A percentile compares a stretch with the other conserved stretches of the same genome.
Conservation (phyloP, 2,329 filamentous ascomycete genomes). For the Colletotrichum plurivorum region DNA sequence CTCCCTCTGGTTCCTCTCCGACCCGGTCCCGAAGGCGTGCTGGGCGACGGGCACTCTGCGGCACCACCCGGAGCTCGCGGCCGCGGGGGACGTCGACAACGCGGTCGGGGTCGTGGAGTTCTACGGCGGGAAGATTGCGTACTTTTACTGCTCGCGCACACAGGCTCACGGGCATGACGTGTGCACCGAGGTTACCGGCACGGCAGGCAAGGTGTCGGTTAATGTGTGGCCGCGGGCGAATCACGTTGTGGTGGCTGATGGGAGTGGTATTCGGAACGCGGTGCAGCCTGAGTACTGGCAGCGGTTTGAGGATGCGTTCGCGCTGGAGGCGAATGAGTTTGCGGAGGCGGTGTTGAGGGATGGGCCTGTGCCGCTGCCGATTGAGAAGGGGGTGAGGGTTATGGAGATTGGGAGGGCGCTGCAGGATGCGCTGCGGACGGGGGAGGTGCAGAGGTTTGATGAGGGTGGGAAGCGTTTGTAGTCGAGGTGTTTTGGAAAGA, state of each 20-base stretch:
- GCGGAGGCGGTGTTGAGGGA: constrained; percentile 63
- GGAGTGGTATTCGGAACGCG: constrained; percentile 68
- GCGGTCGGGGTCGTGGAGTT: constrained; percentile 74
- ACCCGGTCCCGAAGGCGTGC: background rate
- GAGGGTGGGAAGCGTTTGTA: background rate
- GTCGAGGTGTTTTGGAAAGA: background rate
- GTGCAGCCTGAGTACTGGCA: constrained; percentile 74
- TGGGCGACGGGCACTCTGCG: constrained; percentile 16
- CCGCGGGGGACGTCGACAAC: constrained; percentile 49
- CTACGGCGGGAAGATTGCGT: constrained; percentile 71
- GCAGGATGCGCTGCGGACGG: constrained; percentile 58
- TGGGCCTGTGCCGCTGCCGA: constrained; percentile 54
- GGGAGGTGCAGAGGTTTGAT: background rate
- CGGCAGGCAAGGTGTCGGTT: constrained; percentile 72
- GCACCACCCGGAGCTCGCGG: constrained; percentile 47
- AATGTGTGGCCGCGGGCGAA: constrained; percentile 70
- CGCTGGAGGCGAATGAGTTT: constrained; percentile 74
- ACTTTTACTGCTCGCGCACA: constrained; percentile 75
- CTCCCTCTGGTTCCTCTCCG: constrained; percentile 1
- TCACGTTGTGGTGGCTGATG: constrained; percentile 68
- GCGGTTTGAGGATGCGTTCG: constrained; percentile 73
- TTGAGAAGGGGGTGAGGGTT: constrained; percentile 71
- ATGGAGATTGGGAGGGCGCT: constrained; percentile 63
- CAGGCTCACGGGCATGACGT: constrained; percentile 79
- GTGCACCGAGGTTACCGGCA: constrained; percentile 77